Percentiles rank a stretch among this genome's conserved stretches.
Evolutionary conservation across 495 filamentous ascomycete species (phyloP).

Genomic region (Amphirosellinia nigrospora): DNA sequence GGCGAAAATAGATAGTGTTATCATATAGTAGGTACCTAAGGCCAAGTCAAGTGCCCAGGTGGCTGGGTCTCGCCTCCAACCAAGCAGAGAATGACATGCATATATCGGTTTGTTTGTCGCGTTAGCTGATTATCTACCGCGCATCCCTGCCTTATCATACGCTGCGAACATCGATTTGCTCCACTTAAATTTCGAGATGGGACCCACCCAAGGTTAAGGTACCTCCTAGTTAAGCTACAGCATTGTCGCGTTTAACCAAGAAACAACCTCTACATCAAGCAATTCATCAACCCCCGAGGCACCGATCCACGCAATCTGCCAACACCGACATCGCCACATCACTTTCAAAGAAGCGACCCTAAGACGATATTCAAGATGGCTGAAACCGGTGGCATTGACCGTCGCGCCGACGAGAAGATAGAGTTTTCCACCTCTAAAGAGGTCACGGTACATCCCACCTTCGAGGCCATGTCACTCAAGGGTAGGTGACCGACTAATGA

Average conservation of each 20-base stretch:
- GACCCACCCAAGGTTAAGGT: too few relatives aligned
- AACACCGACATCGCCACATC: neutral
- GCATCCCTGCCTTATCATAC: neutral
- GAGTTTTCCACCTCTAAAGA: slow-evolving; percentile 98
- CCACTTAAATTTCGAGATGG: slow-evolving; percentile 21
- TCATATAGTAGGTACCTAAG: too few relatives aligned
- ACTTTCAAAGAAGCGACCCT: neutral
- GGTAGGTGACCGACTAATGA: slow-evolving; percentile 40
- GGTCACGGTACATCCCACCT: slow-evolving; percentile 78
- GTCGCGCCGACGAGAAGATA: slow-evolving; percentile 92
- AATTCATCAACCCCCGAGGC: neutral
- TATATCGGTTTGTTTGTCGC: too few relatives aligned
- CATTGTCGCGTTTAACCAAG: neutral
- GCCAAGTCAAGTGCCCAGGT: neutral
- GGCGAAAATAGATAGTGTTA: neutral
- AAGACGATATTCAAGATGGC: slow-evolving; percentile 66
- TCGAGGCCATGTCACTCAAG: slow-evolving; percentile 72
- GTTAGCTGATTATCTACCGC: neutral
- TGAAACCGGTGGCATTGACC: slow-evolving; percentile 82
- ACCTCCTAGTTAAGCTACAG: neutral
- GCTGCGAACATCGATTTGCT: neutral
- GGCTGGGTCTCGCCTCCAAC: too few relatives aligned
- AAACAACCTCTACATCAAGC: neutral
- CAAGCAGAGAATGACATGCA: too few relatives aligned
- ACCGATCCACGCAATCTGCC: neutral